phyloP scores from a whole-genome alignment of 2,329 filamentous ascomycete species.

The Teratosphaeria epicoccoides region DNA sequence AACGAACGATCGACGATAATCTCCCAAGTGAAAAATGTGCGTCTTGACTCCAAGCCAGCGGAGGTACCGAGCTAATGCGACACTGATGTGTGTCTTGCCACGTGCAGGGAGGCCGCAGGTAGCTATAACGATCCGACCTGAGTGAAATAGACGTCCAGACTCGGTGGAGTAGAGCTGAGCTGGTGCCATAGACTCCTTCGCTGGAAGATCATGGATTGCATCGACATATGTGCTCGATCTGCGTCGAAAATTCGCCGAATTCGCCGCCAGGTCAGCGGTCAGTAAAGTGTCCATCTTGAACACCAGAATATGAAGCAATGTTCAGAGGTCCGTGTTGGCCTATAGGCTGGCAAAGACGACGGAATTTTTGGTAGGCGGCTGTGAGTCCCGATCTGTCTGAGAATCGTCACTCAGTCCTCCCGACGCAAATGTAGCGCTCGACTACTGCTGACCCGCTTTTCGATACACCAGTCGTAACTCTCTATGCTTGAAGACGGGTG shows the following conservation, averaged over 20 bases:
- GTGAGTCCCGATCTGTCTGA: neutral
- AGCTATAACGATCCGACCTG: slow-evolving; percentile 90
- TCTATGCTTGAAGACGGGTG: neutral
- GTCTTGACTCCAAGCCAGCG: slow-evolving; percentile 98
- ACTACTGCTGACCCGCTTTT: neutral
- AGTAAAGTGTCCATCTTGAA: slow-evolving; percentile 50
- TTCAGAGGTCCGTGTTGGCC: neutral
- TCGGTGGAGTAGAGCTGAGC: slow-evolving; percentile 98
- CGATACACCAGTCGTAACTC: neutral
- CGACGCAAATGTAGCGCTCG: neutral
- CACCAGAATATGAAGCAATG: neutral
- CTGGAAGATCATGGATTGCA: slow-evolving; percentile 85
- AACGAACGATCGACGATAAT: slow-evolving; percentile 87
- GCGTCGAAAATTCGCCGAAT: slow-evolving; percentile 77
- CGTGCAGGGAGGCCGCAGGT: slow-evolving; percentile 91
- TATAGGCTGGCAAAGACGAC: neutral
- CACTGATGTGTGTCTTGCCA: slow-evolving; percentile 96
- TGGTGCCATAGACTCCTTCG: slow-evolving; percentile 75
- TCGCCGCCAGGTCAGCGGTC: slow-evolving; percentile 86
- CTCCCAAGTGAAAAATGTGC: slow-evolving; percentile 90
- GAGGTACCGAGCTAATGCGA: slow-evolving; percentile 87
- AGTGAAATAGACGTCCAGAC: slow-evolving; percentile 93
- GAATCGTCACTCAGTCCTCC: neutral
- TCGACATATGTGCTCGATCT: slow-evolving; percentile 95
- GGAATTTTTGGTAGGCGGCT: neutral